Evolutionary conservation across 2,329 filamentous ascomycete genomes (phyloP), one percentile per base, ranked within the genome.

Genomic region (Neocucurbitaria cava): DNA sequence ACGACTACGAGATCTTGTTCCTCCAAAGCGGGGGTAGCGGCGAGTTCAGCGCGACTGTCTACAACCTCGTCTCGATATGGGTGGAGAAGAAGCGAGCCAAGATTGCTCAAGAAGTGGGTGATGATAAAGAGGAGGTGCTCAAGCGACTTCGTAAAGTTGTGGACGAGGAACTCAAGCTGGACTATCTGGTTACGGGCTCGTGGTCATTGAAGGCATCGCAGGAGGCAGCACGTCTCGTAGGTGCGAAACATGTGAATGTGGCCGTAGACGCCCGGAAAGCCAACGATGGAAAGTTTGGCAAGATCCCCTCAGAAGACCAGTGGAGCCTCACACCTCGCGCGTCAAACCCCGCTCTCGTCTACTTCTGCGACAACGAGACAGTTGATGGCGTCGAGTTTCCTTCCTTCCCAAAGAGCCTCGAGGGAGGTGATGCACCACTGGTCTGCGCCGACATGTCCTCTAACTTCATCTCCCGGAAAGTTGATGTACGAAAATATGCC

Each of bases 351-450:
- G 81, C 92, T 0, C 82, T 96, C 68, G 89, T 94, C 1, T 98
- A 97, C 77, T 93, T 87, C 75, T 96, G 94, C 75, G 90, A 93
- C 75, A 98, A 98, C 67, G 93, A 98, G 81, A 96, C 92, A 0
- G 91, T 96, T 5, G 92, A 96, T 68, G 93, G 93, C 30, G 92
- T 98, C 17, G 94, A 98, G 72, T 96, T 96, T 65, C 91, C 89
- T 5, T 77, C 68, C 3, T 88, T 90, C 70, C 94, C 94, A 21
- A 78, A 87, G 59, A 74, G 76, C 7, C 81, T 96, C 21, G 83
- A 85, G 44, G 84, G 87, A 45, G 87, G 87, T 8, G 83, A 88
- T 46, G 87, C 88, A 1, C 74, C 74, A 28, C 85, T 96, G 54
- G 89, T 98, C 5, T 89, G 96, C 5, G 92, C 91, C 18, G 94